phyloP scores from a whole-genome alignment of 1,139 yeast genomes.

The Yamadazyma oceani region DNA sequence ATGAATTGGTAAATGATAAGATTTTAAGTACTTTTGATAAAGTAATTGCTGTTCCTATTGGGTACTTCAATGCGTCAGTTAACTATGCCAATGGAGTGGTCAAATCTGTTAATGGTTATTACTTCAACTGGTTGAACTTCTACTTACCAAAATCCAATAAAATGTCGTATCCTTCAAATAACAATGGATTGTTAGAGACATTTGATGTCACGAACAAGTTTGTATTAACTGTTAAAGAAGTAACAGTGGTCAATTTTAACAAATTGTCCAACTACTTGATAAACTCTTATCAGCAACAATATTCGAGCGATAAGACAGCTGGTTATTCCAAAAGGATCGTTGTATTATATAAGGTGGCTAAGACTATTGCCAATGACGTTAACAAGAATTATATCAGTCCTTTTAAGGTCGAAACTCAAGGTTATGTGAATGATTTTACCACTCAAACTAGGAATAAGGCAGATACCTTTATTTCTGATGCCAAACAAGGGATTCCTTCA shows the following conservation, averaged over 20 bases:
- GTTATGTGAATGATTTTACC: slow-evolving; percentile 37
- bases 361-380: slow-evolving; percentile 33
- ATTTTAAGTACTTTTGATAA: slow-evolving; percentile 26
- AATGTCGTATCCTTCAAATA: not conserved
- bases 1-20: slow-evolving; percentile 26
- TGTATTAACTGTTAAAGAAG: slow-evolving; percentile 25
- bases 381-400: slow-evolving; percentile 42
- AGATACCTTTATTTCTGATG: slow-evolving; percentile 33
- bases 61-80: slow-evolving; percentile 14
- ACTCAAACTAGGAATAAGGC: slow-evolving; percentile 37
- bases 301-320: slow-evolving; percentile 17
- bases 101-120: slow-evolving; percentile 22
- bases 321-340: slow-evolving; percentile 29
- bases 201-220: slow-evolving; percentile 32
- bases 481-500: slow-evolving; percentile 23
- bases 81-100: slow-evolving; percentile 7
- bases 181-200: slow-evolving; percentile 18
- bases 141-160: slow-evolving; percentile 31
- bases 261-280: slow-evolving; percentile 34
- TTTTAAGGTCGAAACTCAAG: slow-evolving; percentile 42
- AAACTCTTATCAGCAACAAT: slow-evolving; percentile 37
- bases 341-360: slow-evolving; percentile 39
- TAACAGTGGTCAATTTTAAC: slow-evolving; percentile 28
- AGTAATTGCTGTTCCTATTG: slow-evolving; percentile 13
- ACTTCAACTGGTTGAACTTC: slow-evolving; percentile 33